A percentile compares a stretch with the other conserved stretches of the same genome.
phyloP scores from a whole-genome alignment of 129 eudicot genomes.

The Tanacetum coccineum region DNA sequence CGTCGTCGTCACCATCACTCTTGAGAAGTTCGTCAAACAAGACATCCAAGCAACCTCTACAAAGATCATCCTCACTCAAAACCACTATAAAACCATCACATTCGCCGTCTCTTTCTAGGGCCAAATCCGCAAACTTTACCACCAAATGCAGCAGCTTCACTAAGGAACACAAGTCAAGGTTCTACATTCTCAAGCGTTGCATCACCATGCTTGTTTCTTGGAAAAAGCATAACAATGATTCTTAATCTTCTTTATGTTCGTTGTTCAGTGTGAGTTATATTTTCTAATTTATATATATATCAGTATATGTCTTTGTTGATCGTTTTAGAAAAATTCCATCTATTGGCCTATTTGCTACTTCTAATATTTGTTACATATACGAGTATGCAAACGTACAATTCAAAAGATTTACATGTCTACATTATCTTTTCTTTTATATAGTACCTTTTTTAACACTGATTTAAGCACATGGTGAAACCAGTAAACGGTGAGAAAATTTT shows the following conservation, averaged over 20 bases:
- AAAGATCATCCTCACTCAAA: slow-evolving; percentile 29
- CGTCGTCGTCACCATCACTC: slow-evolving; percentile 28
- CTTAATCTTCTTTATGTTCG: slow-evolving; percentile 12
- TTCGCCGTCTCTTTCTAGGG: slow-evolving; percentile 26
- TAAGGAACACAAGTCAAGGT: slow-evolving; percentile 54
- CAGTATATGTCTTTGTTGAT: not conserved
- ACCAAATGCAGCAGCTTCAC: slow-evolving; percentile 52
- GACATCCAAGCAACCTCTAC: slow-evolving; percentile 18
- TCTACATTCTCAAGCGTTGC: slow-evolving; percentile 53
- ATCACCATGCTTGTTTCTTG: slow-evolving; percentile 52
- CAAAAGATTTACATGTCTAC: not conserved
- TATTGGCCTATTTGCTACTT: no score
- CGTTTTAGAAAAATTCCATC: not conserved
- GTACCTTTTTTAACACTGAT: not conserved
- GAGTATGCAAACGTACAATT: no score
- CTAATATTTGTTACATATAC: no score
- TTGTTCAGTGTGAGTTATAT: not conserved
- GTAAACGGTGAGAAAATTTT: not conserved
- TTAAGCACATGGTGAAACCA: not conserved
- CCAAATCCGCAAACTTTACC: slow-evolving; percentile 37
- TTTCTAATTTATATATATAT: not conserved
- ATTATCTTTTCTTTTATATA: not conserved
- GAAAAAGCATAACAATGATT: slow-evolving; percentile 37
- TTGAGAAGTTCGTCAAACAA: slow-evolving; percentile 34
- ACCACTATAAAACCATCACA: slow-evolving; percentile 26